Percentiles rank a stretch among this genome's conserved stretches.
Conservation (phyloP, 2,329 filamentous ascomycete species). For the Alternaria alternata region DNA sequence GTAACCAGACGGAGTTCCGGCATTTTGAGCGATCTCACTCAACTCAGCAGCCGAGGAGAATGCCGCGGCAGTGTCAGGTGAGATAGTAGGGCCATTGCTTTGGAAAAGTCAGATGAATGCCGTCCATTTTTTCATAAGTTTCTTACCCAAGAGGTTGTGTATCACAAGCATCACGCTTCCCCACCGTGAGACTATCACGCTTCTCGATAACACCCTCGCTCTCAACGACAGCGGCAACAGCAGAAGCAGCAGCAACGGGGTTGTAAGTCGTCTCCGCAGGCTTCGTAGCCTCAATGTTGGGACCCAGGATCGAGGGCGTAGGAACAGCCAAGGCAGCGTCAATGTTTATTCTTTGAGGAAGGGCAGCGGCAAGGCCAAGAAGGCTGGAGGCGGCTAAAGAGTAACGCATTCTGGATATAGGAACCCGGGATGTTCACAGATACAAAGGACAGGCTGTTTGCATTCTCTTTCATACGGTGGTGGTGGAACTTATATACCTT, state of each 20-base stretch:
- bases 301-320: slow-evolving; percentile 36
- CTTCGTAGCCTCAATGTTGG: slow-evolving; percentile 26
- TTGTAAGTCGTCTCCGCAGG: slow-evolving; percentile 3
- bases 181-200: not conserved
- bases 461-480: rapidly evolving
- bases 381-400: slow-evolving; percentile 22
- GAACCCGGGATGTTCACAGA: too few species aligned
- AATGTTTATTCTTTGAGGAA: slow-evolving; percentile 47
- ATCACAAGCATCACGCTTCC: too few species aligned
- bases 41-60: too few species aligned
- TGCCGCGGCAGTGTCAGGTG: too few species aligned
- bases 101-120: too few species aligned
- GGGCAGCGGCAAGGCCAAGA: slow-evolving; percentile 27
- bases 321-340: slow-evolving; percentile 47
- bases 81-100: too few species aligned
- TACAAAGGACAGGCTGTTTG: too few species aligned
- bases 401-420: too few species aligned
- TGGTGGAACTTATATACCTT: too few species aligned
- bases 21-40: slow-evolving; percentile 19
- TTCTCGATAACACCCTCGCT: slow-evolving; percentile 18
- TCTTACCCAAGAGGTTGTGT: slow-evolving; percentile 6
- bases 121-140: rapidly evolving
- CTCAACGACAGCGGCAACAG: slow-evolving; percentile 22
- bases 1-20: too few species aligned
- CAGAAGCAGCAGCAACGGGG: not conserved